A percentile compares a stretch with the other conserved stretches of the same genome.
These are phyloP conservation scores for Pyrrhoderma noxium DNA, from an alignment of 1,284 basidiomycete species.

Conservation along the genomic window DNA sequence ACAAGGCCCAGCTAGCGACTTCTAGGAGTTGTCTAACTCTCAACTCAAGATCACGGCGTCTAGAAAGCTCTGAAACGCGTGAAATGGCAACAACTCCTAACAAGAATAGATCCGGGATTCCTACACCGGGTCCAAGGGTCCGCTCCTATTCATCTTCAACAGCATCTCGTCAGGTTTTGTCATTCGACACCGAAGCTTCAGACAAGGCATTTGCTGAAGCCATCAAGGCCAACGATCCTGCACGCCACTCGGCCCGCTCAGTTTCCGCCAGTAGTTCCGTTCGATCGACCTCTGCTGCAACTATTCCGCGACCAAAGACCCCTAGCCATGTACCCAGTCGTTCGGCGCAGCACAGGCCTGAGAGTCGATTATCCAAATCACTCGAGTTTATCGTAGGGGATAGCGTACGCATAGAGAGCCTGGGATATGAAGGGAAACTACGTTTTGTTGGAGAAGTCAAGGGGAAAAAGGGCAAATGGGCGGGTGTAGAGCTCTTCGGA, in stretches of 20 bases:
- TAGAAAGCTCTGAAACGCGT: too few relatives aligned
- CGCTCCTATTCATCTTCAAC: conserved; percentile 17
- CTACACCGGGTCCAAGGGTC: conserved; percentile 13
- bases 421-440: conserved; percentile 79
- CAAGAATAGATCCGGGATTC: conserved; percentile 13
- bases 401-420: conserved; percentile 74
- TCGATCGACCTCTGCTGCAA: conserved; percentile 44
- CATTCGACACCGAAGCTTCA: conserved; percentile 2
- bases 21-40: too few relatives aligned
- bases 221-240: conserved; percentile 70
- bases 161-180: conserved; percentile 7
- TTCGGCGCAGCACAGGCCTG: conserved; percentile 30
- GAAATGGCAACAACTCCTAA: conserved; percentile 5
- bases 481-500: conserved; percentile 82
- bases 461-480: conserved; percentile 83
- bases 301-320: conserved; percentile 46
- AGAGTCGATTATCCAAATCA: conserved; percentile 57
- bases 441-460: conserved; percentile 78
- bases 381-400: conserved; percentile 66
- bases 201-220: conserved; percentile 48
- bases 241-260: conserved; percentile 53
- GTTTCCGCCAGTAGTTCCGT: conserved; percentile 34
- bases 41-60: too few relatives aligned
- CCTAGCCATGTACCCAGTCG: conserved; percentile 33
- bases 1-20: too few relatives aligned